Conservation (phyloP, 495 filamentous ascomycete species). For the Saxophila tyrrhenica region DNA sequence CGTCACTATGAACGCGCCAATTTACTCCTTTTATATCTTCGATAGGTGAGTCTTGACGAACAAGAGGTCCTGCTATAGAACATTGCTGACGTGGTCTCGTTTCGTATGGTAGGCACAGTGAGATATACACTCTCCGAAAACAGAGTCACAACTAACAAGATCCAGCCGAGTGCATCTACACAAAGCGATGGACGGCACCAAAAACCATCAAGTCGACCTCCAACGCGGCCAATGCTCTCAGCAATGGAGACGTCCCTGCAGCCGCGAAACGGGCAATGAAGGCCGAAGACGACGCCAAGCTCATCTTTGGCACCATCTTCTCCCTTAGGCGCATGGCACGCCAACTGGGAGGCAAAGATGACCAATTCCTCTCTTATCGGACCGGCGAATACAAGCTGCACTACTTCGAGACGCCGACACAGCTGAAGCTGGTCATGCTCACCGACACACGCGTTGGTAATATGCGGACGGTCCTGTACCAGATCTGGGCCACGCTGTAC, state of each 20-base stretch:
- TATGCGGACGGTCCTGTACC: constrained; percentile 85
- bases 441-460: constrained; percentile 82
- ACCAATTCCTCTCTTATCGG: constrained; percentile 43
- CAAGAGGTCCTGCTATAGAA: no score
- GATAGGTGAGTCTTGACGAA: no score
- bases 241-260: constrained; percentile 21
- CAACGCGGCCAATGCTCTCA: constrained; percentile 23
- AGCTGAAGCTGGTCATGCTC: constrained; percentile 91
- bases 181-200: constrained; percentile 55
- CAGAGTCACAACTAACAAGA: constrained; percentile 15
- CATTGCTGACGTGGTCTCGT: no score
- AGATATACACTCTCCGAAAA: no score
- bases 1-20: no score
- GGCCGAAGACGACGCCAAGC: constrained; percentile 80
- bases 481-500: constrained; percentile 96
- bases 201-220: constrained; percentile 28
- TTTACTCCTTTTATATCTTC: constrained; percentile 98
- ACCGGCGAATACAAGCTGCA: constrained; percentile 95
- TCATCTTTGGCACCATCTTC: constrained; percentile 94
- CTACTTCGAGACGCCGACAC: constrained; percentile 96
- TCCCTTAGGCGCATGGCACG: constrained; percentile 92
- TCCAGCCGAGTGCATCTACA: constrained; percentile 96
- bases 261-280: constrained; percentile 38
- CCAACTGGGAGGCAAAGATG: constrained; percentile 82
- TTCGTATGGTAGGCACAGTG: no score